These are phyloP conservation scores for Leishmania aethiopica DNA, from an alignment of 208 protist genomes.

Conservation along the genomic window DNA sequence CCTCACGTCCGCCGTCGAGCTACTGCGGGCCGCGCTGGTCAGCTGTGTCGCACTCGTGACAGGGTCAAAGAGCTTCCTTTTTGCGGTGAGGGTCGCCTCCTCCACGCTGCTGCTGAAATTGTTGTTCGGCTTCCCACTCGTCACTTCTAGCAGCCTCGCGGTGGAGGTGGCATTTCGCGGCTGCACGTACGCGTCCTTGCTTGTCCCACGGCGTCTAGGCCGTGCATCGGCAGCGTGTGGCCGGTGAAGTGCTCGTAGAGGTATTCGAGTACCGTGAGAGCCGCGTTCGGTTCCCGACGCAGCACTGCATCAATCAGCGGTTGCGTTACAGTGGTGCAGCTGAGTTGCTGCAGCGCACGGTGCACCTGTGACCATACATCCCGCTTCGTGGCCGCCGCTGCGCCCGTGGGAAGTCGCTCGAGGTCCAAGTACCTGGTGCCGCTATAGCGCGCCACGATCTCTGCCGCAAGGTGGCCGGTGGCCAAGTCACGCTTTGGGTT, in stretches of 20 bases:
- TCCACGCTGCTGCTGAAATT: not conserved
- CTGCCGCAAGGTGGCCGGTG: conserved; percentile 94
- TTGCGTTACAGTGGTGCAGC: conserved; percentile 46
- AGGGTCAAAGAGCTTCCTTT: not conserved
- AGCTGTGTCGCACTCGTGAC: not conserved
- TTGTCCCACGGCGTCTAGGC: conserved; percentile 22
- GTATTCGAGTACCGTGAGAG: conserved; percentile 58
- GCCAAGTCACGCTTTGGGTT: conserved; percentile 94
- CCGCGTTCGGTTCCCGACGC: conserved; percentile 60
- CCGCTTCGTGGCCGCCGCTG: conserved; percentile 69
- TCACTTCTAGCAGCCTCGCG: conserved; percentile 13
- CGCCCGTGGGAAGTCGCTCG: conserved; percentile 60
- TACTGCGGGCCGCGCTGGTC: not conserved
- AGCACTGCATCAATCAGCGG: conserved; percentile 69
- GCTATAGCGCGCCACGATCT: conserved; percentile 93
- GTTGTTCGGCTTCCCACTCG: not conserved
- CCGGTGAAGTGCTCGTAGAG: conserved; percentile 85
- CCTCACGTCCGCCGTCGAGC: not conserved
- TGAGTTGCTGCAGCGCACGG: conserved; percentile 48
- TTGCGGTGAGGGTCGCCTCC: not conserved
- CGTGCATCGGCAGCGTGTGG: conserved; percentile 39
- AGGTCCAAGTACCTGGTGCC: conserved; percentile 26
- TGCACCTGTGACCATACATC: conserved; percentile 90
- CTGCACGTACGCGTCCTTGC: conserved; percentile 24
- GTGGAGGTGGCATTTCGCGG: conserved; percentile 24